Base-by-base conservation (phyloP, 805 yeast genomes). In the Kazachstania africana region DNA sequence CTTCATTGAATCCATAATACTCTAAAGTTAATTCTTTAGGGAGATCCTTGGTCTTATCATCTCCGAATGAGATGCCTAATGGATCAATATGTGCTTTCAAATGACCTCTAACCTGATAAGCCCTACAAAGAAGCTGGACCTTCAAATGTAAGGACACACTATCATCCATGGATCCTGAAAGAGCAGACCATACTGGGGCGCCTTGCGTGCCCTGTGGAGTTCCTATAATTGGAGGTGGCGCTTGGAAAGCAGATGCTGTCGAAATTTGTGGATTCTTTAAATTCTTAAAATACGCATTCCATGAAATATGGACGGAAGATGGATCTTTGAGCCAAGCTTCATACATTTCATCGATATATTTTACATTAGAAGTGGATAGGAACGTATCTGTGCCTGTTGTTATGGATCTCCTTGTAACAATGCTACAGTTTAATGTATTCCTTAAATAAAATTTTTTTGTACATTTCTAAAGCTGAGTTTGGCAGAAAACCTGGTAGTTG, bases 51-150 rank as follows among this genome's bases (percentile, higher is more conserved):
- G 54, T 40, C 38, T 60, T 50, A 49, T 72, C 72, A 50, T 74
- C 81, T 46, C 91, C 96, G 53, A 76, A 82, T 13, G 87, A 74
- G 51, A 88, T 80, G 23, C 80, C 88, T 53, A 91, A 66, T n/a
- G 99, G 99, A 60, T 91, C 99, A 39, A 85, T 78, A 48, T 76
- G 78, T 28, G 97, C 96, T 65, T 82, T 83, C 59, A 78, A 80
- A 60, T 91, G 99, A 45, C 98, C 99, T 62, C 97, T 77, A 32
- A 91, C 98, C 66, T 91, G 98, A 64, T 87, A 91, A 19, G 98
- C 98, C 60, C 99, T 81, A 41, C 93, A 96, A 48, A 91, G 70
- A 47, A 91, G 72, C 68, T 91, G 99, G 12, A 85, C 93, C 60
- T 91, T 91, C 68, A 91, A 72, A 59, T 91, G 97, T 40, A 82